Evolutionary conservation across 176 grass and related monocot genomes (phyloP), one percentile per base, ranked within the genome.

Genomic region (Guadua angustifolia): DNA sequence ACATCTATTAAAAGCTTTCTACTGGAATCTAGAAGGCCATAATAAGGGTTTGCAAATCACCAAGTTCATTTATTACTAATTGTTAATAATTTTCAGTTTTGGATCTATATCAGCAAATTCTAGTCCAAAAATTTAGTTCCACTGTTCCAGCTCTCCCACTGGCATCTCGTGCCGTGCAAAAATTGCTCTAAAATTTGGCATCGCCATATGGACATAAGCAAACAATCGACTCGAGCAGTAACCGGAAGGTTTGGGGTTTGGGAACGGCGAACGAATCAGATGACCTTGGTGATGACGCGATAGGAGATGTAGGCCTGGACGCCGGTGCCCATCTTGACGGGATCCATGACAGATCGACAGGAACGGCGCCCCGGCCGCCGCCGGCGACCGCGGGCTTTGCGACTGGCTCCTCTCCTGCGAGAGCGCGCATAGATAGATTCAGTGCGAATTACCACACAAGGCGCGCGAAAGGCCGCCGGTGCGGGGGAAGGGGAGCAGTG

Each of bases 261-360:
- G 15, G 32, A 64, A 9, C 46, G 49, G 46, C 44, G 79, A 85
- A 56, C 22, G 65, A 88, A 58, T 64, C 46, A 56, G 70, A 59
- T 66, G 52, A 99, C 96, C 93, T 92, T 99, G 64, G 96, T 94
- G 73, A 99, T 95, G 83, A 96, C 93, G 51, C 96, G 93, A 81
- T 95, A 99, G 50, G 96, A 99, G 91, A 99, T 99, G 83, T 99
- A 99, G 74, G 93, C 39, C 85, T 99, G 96, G 59, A 99, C 96
- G 69, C 96, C 93, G 69, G 89, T 94, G 19, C 96, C 93, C 89
- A 99, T 84, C 91, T 94, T 99, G 43, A 99, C 96, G 78, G 96
- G 96, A 86, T 99, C 96, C 57, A 89, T 99, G 38, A 99, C 96
- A 59, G 91, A 92, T 81, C 45, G 83, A 83, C 66, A 99, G 88